Base-by-base conservation (phyloP, 352 stramenopile genomes). In the Phytopythium vexans region DNA sequence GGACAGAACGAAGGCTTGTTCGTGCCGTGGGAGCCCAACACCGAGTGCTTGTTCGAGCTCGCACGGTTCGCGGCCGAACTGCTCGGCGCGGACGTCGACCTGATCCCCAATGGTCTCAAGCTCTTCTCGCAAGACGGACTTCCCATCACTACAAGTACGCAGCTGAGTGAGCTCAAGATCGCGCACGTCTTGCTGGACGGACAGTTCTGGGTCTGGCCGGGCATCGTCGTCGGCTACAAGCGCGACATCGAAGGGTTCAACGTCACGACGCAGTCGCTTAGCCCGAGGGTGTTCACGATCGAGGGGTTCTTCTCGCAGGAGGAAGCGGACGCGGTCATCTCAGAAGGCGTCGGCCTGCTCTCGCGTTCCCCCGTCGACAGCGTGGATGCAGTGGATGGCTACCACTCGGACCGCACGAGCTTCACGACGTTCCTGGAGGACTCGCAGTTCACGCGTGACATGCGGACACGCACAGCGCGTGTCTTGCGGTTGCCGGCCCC, bases 201-300 rank as follows among this genome's bases (percentile, higher is more conserved):
- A 47, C 76, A 89, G 59, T 72, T 89, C n/a, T 91, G 77, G 77
- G 78, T 89, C 14, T 89, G 76, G 81, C 81, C 81, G 36, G 77
- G 81, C 16, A 65, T 91, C 38, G 74, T 80, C 37, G 72, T 91
- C n/a, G 81, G 76, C 40, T 67, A 89, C 49, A 58, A 67, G 16
- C 80, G 77, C 41, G 43, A 71, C 32, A 54, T 87, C 8, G 76
- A 86, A n/a, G 66, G 64, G 41, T 51, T 55, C 37, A 84, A 54
- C 49, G 60, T 91, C 49, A 89, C 71, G 58, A 89, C 81, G 12
- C 63, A 73, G 48, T 88, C 76, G 32, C 61, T 91, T 34, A 64
- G 54, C 10, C 76, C 77, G 5, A 82, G 82, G 39, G 76, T 89
- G 48, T 89, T 89, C 58, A 72, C 65, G 8, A 66, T 86, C 15